Evolutionary conservation across 164 flowering plant species (phyloP).

Genomic region (Liquidambar formosana): DNA sequence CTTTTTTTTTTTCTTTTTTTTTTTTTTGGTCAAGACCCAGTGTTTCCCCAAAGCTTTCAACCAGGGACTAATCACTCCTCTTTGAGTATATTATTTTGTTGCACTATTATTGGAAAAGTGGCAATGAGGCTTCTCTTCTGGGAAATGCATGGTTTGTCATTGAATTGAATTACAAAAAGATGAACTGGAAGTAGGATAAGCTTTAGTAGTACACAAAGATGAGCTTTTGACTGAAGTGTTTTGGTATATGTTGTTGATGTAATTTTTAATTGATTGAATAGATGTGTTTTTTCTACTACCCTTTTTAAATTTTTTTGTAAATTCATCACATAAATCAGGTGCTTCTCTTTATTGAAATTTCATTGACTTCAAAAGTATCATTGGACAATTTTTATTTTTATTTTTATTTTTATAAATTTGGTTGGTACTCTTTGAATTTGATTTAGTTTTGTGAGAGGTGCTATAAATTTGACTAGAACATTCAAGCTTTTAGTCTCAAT

Average conservation of each 20-base stretch:
- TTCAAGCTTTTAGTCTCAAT: neutral
- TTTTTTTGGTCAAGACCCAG: too few relatives aligned
- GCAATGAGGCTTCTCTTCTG: too few relatives aligned
- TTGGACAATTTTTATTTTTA: neutral
- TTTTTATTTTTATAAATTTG: neutral
- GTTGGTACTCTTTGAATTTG: neutral
- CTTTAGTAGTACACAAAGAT: too few relatives aligned
- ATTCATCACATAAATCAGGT: neutral
- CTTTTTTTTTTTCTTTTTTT: too few relatives aligned
- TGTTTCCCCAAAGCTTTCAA: too few relatives aligned
- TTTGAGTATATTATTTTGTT: too few relatives aligned
- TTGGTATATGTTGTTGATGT: neutral
- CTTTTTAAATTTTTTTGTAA: neutral
- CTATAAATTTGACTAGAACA: neutral
- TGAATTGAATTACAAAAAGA: too few relatives aligned
- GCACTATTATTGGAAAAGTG: too few relatives aligned
- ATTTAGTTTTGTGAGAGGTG: neutral
- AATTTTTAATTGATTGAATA: neutral
- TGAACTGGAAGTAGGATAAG: too few relatives aligned
- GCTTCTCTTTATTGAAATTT: neutral
- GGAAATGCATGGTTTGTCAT: too few relatives aligned
- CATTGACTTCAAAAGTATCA: neutral
- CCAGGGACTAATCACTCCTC: too few relatives aligned
- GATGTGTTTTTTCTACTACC: neutral
- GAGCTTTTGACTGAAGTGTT: neutral